phyloP scores from a whole-genome alignment of 352 stramenopile genomes.

The Thalassiosira mediterranea region DNA sequence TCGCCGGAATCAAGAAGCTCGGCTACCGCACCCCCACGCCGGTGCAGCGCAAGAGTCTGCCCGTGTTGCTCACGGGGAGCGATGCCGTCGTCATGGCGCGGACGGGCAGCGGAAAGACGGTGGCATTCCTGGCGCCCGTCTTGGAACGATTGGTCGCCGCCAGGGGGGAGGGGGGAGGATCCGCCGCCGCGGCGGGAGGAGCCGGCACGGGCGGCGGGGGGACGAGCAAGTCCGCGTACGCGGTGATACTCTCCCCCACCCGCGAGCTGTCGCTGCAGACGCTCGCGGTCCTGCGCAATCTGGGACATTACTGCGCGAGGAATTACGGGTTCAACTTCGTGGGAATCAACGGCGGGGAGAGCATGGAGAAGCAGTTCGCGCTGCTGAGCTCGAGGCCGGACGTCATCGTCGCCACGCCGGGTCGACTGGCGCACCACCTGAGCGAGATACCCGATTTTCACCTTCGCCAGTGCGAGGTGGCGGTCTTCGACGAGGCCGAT shows the following conservation, averaged over 20 bases:
- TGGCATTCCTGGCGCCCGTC: constrained; percentile 97
- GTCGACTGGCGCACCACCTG: constrained; percentile 92
- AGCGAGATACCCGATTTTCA: constrained; percentile 85
- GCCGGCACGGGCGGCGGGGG: constrained; percentile 2
- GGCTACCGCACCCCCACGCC: constrained; percentile 92
- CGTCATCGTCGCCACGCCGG: constrained; percentile 97
- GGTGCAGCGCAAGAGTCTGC: constrained; percentile 98
- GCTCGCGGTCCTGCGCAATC: constrained; percentile 69
- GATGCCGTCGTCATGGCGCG: constrained; percentile 98
- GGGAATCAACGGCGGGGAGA: constrained; percentile 94
- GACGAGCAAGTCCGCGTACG: constrained; percentile 52
- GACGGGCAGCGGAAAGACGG: constrained; percentile 96
- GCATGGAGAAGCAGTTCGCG: constrained; percentile 98
- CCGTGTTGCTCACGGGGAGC: constrained; percentile 93
- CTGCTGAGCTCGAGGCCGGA: constrained; percentile 89
- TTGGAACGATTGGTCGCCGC: constrained; percentile 93
- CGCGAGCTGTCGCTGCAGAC: constrained; percentile 81
- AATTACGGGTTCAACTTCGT: constrained; percentile 62
- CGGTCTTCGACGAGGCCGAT: constrained; percentile 99
- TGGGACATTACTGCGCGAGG: constrained; percentile 56
- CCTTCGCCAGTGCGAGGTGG: constrained; percentile 84
- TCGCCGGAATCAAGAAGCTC: constrained; percentile 77
- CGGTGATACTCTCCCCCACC: constrained; percentile 86
- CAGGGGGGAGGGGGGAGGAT: constrained; percentile 13
- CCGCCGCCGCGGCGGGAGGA: background rate